phyloP scores from a whole-genome alignment of 2,329 filamentous ascomycete species.

The Pyricularia sp. region DNA sequence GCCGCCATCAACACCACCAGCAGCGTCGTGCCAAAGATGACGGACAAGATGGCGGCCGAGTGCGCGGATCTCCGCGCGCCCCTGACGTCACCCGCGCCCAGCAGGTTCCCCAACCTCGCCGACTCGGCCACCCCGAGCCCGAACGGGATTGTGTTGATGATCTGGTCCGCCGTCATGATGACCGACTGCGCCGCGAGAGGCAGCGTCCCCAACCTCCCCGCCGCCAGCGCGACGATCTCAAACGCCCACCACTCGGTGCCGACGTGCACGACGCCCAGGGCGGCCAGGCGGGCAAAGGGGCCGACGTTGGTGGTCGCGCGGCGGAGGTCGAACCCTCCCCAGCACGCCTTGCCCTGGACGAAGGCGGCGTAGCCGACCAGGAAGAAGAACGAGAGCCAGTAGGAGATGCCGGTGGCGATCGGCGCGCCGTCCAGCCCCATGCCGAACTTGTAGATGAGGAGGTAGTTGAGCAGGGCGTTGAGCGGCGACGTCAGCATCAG shows the following conservation, averaged over 20 bases:
- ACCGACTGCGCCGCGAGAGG: conserved; percentile 76
- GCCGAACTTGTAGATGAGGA: conserved; percentile 64
- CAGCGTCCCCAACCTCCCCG: conserved; percentile 70
- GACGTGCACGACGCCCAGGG: conserved; percentile 72
- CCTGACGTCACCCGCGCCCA: conserved; percentile 56
- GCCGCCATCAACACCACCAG: conserved; percentile 61
- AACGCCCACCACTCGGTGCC: conserved; percentile 95
- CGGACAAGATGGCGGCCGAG: conserved; percentile 63
- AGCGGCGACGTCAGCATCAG: conserved; percentile 74
- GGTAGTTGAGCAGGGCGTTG: conserved; percentile 70
- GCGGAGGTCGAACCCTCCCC: conserved; percentile 61
- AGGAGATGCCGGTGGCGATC: conserved; percentile 72
- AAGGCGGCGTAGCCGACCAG: conserved; percentile 66
- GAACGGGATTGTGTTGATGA: conserved; percentile 80
- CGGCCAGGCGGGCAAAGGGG: conserved; percentile 64
- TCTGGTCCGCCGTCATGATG: conserved; percentile 83
- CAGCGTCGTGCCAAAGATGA: conserved; percentile 58
- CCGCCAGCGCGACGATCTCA: conserved; percentile 78
- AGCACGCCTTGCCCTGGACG: conserved; percentile 63
- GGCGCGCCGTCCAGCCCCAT: conserved; percentile 72
- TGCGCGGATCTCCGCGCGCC: conserved; percentile 67
- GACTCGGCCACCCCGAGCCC: conserved; percentile 77
- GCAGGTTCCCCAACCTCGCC: conserved; percentile 67
- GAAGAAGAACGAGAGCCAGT: conserved; percentile 75
- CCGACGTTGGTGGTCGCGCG: conserved; percentile 57